Evolutionary conservation across 2,329 filamentous ascomycete genomes (phyloP), one percentile per base, ranked within the genome.

Genomic region (Pezizomycotina sp.): DNA sequence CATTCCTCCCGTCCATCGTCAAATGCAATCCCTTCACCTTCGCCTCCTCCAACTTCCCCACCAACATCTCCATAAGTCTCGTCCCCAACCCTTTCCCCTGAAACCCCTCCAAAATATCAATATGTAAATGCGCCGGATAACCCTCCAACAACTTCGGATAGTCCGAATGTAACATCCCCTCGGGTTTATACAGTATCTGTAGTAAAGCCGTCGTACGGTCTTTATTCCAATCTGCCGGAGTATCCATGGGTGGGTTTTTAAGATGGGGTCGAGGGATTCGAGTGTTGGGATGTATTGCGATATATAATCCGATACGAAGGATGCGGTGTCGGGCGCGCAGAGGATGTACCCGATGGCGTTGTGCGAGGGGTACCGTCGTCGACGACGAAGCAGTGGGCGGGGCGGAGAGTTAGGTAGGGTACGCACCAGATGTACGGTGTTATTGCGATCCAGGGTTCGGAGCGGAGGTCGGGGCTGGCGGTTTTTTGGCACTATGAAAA

Each of bases 121-220:
- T 54, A 26, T 59, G 57, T 13, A 60, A 45, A 47, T 60, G 57
- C 4, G 55, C 56, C 1, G 55, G 53, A 39, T 52, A 59, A 24
- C 42, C 34, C 13, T 43, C 32, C 20, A 56, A 10, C 9, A 40
- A 10, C 21, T 15, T 21, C 19, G 36, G 41, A 32, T 27, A 38
- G n/a, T 24, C 30, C 7, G 32, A 13, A 19, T 36, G 29, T 23
- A 39, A 13, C 36, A 43, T 31, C 15, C 34, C 36, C 19, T 41
- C 34, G 2, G 35, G 34, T 4, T 23, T 37, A 24, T 44, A 41
- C 33, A 44, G 16, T 6, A 31, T 29, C 19, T 44, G 42, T 14
- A 46, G 37, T 15, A 52, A 30, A 4, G 47, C 31, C 0, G 47
- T 47, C 16, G 41, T 47, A 5, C 34, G 29, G 10, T 36, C 34